Evolutionary conservation across 306 rosid genomes (phyloP), one percentile per base, ranked within the genome.

Genomic region (Vigna nakashimae): DNA sequence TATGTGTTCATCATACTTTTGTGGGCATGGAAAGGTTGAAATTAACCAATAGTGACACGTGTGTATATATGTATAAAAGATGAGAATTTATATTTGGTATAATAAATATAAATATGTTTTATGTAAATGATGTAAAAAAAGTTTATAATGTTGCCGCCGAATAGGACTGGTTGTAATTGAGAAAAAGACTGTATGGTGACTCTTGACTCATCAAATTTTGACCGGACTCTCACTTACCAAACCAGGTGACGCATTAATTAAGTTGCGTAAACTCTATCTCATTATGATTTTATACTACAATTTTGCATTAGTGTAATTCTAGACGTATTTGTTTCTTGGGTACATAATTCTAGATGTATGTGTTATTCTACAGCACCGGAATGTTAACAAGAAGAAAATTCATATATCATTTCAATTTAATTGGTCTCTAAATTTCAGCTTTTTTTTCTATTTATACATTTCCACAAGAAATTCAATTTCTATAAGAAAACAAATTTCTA

Each of bases 151-250:
- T 67, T 57, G 81, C 81, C 69, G 77, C 48, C 69, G 17, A 78
- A 53, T 13, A 69, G 70, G 63, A 70, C 50, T 69, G 2, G 28
- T 15, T 45, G 52, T 20, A 9, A 9, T 18, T 15, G 64, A 57
- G 20, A 32, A 77, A 58, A 58, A 46, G 82, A 58, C 42, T 32
- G 17, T 67, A 32, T 14, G 12, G 43, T 78, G 82, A 58, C 77
- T 48, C 64, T 70, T 59, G 82, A 79, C 77, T 70, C 77, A 49
- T 73, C 77, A 59, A 79, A 59, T 34, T 79, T 70, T 69, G 69
- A 46, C 64, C 60, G 46, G 56, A 79, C 71, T 60, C 13, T 70
- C 72, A 60, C 72, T 69, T 3, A 34, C 56, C 75, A 17, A 32
- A 20, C 34, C 1, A 1, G 7, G 7, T 45, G 40, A 45, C 56